Conservation (phyloP, 108 stramenopile genomes). For the Thalassiosira profunda region DNA sequence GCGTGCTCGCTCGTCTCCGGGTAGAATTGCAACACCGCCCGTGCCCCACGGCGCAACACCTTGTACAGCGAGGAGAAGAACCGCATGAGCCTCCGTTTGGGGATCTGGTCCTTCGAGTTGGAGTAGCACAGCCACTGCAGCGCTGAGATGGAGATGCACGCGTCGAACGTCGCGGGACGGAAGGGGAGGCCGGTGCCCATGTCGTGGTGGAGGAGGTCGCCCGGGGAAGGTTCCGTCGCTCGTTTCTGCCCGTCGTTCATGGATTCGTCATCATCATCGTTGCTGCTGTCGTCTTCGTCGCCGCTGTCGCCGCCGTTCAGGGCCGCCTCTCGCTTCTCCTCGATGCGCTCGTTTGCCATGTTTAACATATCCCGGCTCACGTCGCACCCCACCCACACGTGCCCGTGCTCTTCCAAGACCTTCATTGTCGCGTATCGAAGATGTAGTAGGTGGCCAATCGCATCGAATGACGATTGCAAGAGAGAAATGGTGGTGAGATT, state of each 20-base stretch:
- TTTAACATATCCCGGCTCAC: slow-evolving; percentile 97
- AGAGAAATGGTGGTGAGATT: no score
- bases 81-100: slow-evolving; percentile 88
- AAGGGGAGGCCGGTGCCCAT: slow-evolving; percentile 99
- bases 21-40: slow-evolving; percentile 99
- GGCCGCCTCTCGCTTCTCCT: slow-evolving; percentile 54
- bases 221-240: slow-evolving; percentile 54
- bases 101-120: slow-evolving; percentile 87
- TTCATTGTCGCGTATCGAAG: no score
- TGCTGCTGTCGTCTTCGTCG: slow-evolving; percentile 26
- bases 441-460: no score
- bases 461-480: no score
- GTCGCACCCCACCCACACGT: slow-evolving; percentile 98
- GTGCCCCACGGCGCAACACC: slow-evolving; percentile 91
- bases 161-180: slow-evolving; percentile 98
- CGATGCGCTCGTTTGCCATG: slow-evolving; percentile 94
- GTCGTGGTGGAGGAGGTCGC: slow-evolving; percentile 92
- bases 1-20: slow-evolving; percentile 98
- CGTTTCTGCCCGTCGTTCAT: slow-evolving; percentile 20
- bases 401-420: slow-evolving; percentile 94
- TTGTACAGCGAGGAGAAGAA: slow-evolving; percentile 97
- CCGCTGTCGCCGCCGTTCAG: slow-evolving; percentile 10
- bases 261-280: slow-evolving; percentile 34
- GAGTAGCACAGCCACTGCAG: slow-evolving; percentile 99
- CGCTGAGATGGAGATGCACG: slow-evolving; percentile 98